Evolutionary conservation across 495 filamentous ascomycete genomes (phyloP), one percentile per base, ranked within the genome.

Genomic region (Aspergillus homomorphus): DNA sequence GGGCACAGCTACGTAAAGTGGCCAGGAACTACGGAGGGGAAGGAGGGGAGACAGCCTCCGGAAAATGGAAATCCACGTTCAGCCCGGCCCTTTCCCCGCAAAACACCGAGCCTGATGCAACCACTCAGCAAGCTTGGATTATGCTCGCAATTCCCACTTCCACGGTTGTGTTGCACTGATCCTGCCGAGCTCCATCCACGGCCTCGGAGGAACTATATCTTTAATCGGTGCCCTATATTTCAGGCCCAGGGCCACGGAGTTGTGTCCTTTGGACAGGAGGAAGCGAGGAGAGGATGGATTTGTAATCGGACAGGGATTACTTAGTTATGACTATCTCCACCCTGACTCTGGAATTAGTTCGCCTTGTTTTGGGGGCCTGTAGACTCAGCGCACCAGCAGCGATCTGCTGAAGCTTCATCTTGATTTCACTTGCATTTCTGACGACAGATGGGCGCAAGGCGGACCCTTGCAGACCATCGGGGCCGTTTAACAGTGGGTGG

Each of bases 1-100:
- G 61, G 69, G 70, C 69, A 73, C 62, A 67, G 61, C 66, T 65
- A 73, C 67, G 70, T 71, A 73, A 67, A 44, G 10, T n/a, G 38
- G 22, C 44, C 41, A 42, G 19, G 24, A 21, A 20, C 4, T 21
- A 48, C 23, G 18, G 19, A 30, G 71, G 71, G 66, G 68, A 63
- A 71, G 43, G 20, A 23, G 20, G 33, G 6, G 38, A 15, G 23
- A 38, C 18, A 18, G 10, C 7, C 38, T 41, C 38, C 23, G 19
- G 26, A 15, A 26, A 16, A 9, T 33, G 8, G 38, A 62, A 49
- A n/a, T n/a, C 20, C 45, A 21, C 18, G 54, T 50, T 18, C 33
- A 18, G 21, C 42, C 21, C 33, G 15, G 21, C 42, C 21, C 44
- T 62, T 62, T 45, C 57, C 61, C 64, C 60, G 61, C 22, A 5